Base-by-base conservation (phyloP, 2,329 filamentous ascomycete species). In the Fusarium sp. region DNA sequence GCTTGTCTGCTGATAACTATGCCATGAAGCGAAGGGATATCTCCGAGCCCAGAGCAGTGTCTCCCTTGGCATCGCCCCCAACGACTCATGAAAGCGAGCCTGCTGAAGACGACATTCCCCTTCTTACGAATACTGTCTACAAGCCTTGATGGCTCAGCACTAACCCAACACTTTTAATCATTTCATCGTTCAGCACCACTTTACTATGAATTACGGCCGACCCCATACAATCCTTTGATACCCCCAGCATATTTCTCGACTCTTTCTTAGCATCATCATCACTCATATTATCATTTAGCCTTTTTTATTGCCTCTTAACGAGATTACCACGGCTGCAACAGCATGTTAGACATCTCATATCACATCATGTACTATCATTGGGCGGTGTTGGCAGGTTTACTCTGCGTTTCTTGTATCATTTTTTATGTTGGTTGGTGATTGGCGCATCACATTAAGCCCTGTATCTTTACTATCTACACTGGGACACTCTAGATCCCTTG, bases 81-180 rank as follows among this genome's bases (percentile, higher is more conserved):
- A 81, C 81, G 14, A 70, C 52, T 27, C 59, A 27, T 45, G 66
- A 75, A 61, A 79, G 82, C 74, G 81, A 74, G 40, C 77, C 59
- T 67, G 73, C 74, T 33, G 76, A 75, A 8, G 76, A 79, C 22
- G 80, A 80, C 54, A 62, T 76, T 25, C 80, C 88, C 27, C 84
- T 88, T 60, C 84, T 90, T 52, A 86, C 86, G 54, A 86, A 82
- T 54, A 86, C 87, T 45, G 87, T 89, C 38, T 89, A 89, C 78
- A 84, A 84, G 63, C 85, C 86, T 50, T 81, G 45, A 36, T 54
- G 47, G 47, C 47, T 65, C 10, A 13, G 2, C 14, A 36, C 25
- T 54, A 59, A 33, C 57, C 42, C 27, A 42, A 63, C 33, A 65
- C 60, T 38, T 58, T 59, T 58, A 61, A 65, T 57, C 40, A 35